Evolutionary conservation across 2,329 filamentous ascomycete genomes (phyloP).

Genomic region (Tolypocladium nubicola): DNA sequence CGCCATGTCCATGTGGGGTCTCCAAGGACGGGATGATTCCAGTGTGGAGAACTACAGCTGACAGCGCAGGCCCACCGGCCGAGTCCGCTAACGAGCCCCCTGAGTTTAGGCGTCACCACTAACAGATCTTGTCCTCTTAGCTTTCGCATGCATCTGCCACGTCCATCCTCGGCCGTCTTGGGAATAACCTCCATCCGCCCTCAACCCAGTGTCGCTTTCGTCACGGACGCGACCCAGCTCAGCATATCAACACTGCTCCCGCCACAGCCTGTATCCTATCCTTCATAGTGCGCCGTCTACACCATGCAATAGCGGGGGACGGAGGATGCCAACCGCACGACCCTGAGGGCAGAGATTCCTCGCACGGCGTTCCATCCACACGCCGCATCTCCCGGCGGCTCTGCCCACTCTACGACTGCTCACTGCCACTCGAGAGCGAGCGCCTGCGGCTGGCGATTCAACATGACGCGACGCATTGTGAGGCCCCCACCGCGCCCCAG

Average conservation of each 20-base stretch:
- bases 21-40: no score
- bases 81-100: not conserved
- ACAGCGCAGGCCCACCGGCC: not conserved
- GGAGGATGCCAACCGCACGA: slow-evolving; percentile 1
- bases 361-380: not conserved
- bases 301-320: slow-evolving; percentile 4
- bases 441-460: not conserved
- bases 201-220: not conserved
- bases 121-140: not conserved
- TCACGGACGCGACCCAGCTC: not conserved
- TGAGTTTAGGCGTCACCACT: not conserved
- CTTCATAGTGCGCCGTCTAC: not conserved
- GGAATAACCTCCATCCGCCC: not conserved
- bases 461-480: slow-evolving; percentile 28
- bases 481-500: slow-evolving; percentile 3
- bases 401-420: not conserved
- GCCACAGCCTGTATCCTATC: not conserved
- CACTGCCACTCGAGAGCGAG: not conserved
- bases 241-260: not conserved
- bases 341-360: not conserved
- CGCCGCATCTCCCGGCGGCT: not conserved
- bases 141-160: not conserved
- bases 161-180: not conserved
- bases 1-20: no score
- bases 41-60: not conserved